These are phyloP conservation scores for Volutella citrinella DNA, from an alignment of 2,329 filamentous ascomycete genomes.

Conservation along the genomic window DNA sequence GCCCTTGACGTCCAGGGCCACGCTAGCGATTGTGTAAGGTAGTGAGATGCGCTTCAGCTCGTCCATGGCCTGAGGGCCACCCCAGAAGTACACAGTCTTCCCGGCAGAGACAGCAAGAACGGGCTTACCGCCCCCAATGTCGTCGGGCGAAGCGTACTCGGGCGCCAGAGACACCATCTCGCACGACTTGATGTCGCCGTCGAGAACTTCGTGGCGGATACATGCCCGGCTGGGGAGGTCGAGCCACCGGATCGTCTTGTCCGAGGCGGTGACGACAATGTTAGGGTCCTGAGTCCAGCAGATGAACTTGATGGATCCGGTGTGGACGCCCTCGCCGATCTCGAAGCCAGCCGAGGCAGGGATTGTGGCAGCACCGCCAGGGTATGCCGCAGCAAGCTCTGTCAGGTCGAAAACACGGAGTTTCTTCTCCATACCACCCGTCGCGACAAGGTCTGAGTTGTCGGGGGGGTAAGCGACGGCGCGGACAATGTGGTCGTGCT, in stretches of 20 bases:
- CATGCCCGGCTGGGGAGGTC: conserved; percentile 75
- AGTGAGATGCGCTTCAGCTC: conserved; percentile 78
- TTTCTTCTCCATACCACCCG: conserved; percentile 95
- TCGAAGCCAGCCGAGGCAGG: conserved; percentile 70
- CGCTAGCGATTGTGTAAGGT: conserved; percentile 83
- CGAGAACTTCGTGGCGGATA: conserved; percentile 73
- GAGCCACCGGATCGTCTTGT: conserved; percentile 93
- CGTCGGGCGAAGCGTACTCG: conserved; percentile 54
- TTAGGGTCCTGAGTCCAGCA: conserved; percentile 90
- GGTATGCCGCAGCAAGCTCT: conserved; percentile 45
- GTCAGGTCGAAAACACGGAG: conserved; percentile 88
- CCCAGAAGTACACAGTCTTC: conserved; percentile 90
- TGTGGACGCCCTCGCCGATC: conserved; percentile 81
- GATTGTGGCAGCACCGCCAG: conserved; percentile 44
- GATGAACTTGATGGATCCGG: conserved; percentile 90
- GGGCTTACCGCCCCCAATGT: conserved; percentile 64
- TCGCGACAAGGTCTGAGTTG: conserved; percentile 80
- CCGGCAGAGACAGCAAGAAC: conserved; percentile 91
- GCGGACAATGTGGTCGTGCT: conserved; percentile 93
- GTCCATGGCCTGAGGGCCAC: conserved; percentile 66
- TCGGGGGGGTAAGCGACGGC: conserved; percentile 87
- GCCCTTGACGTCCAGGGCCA: conserved; percentile 78
- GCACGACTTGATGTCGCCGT: conserved; percentile 86
- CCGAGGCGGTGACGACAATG: conserved; percentile 84
- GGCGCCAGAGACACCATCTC: conserved; percentile 74